A percentile compares a stretch with the other conserved stretches of the same genome.
phyloP scores from a whole-genome alignment of 192 early-diverging fungal genomes.

The Funneliformis mosseae region DNA sequence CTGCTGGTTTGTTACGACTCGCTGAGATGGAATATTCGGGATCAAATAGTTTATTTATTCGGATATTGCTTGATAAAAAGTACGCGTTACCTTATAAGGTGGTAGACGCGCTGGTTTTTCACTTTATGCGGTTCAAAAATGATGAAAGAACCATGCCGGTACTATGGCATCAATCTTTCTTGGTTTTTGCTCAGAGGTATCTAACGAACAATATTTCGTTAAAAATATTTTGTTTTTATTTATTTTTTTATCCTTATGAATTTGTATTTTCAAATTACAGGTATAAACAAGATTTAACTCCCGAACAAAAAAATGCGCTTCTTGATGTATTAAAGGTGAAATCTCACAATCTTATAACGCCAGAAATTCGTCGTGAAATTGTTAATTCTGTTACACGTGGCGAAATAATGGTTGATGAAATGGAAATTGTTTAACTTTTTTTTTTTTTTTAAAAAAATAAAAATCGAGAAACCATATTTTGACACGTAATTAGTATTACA shows the following conservation, averaged over 20 bases:
- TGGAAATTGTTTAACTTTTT: constrained; percentile 36
- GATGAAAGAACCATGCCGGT: constrained; percentile 87
- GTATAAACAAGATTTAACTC: constrained; percentile 94
- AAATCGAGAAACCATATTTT: neutral
- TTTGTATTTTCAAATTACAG: constrained; percentile 37
- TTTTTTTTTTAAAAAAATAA: too few species aligned
- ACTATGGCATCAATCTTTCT: constrained; percentile 95
- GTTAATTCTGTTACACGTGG: constrained; percentile 69
- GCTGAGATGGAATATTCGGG: constrained; percentile 98
- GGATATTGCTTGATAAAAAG: constrained; percentile 96
- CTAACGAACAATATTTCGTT: neutral
- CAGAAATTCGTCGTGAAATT: constrained; percentile 94
- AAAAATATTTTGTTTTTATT: neutral
- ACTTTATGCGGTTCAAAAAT: constrained; percentile 89
- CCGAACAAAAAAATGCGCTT: constrained; percentile 92
- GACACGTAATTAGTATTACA: neutral
- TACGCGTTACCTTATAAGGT: constrained; percentile 98
- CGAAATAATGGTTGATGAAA: constrained; percentile 62
- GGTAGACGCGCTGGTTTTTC: constrained; percentile 93
- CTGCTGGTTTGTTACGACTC: constrained; percentile 87
- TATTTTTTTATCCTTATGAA: neutral
- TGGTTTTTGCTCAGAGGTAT: constrained; percentile 91
- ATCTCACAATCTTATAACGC: constrained; percentile 79
- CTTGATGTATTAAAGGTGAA: constrained; percentile 81
- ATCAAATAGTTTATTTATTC: constrained; percentile 92